A percentile compares a stretch with the other conserved stretches of the same genome.
Evolutionary conservation across 106 monocot species (phyloP).

Genomic region (Dendrobium chrysotoxum): DNA sequence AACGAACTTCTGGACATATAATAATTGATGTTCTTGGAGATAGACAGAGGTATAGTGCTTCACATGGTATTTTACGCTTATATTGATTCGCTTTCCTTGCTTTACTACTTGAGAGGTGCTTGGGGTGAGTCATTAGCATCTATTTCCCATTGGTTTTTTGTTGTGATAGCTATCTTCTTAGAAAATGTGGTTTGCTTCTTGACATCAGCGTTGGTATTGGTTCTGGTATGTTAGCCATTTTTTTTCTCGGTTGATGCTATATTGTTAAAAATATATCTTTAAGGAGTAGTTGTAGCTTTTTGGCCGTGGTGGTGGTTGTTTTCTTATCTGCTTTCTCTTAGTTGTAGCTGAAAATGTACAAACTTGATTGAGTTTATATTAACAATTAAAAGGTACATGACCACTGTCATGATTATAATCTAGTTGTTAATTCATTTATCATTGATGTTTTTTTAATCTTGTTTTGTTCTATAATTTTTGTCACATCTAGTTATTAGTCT

Average conservation of each 20-base stretch:
- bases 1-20: conserved; percentile 83
- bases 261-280: background rate
- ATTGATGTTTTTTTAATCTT: background rate
- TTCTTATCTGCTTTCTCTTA: background rate
- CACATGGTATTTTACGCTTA: background rate
- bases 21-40: conserved; percentile 75
- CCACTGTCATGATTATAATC: background rate
- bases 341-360: background rate
- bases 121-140: background rate
- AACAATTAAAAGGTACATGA: no score
- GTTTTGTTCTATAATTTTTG: no score
- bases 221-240: background rate
- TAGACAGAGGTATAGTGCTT: conserved; percentile 53
- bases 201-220: background rate
- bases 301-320: background rate
- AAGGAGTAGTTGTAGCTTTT: background rate
- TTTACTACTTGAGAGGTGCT: background rate
- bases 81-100: background rate
- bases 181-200: background rate
- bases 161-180: background rate
- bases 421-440: background rate
- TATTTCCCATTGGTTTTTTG: background rate
- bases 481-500: no score
- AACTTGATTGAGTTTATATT: background rate
- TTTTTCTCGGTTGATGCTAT: background rate